Evolutionary conservation across 352 stramenopile genomes (phyloP).

Genomic region (Phytophthora palmivora): DNA sequence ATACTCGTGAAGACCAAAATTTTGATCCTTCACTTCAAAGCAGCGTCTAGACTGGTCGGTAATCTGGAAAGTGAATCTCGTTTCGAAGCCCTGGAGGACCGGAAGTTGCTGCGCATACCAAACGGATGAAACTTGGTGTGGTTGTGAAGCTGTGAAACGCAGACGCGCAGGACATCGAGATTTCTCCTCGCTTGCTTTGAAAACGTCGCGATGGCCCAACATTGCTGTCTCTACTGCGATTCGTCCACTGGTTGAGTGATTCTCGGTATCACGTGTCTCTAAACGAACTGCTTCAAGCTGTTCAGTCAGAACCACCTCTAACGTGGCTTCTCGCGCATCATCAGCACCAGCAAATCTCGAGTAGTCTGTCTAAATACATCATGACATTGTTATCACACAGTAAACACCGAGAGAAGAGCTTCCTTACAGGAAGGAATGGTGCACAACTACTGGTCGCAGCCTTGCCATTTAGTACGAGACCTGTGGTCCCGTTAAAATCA

Average conservation of each 20-base stretch:
- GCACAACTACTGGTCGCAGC: slow-evolving; percentile 81
- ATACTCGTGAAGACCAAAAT: slow-evolving; percentile 81
- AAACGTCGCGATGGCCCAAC: slow-evolving; percentile 75
- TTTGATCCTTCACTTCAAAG: slow-evolving; percentile 81
- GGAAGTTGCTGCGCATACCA: slow-evolving; percentile 76
- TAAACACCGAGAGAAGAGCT: background rate
- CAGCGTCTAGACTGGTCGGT: slow-evolving; percentile 87
- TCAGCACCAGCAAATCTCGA: slow-evolving; percentile 45
- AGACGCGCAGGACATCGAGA: slow-evolving; percentile 73
- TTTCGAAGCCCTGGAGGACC: slow-evolving; percentile 89
- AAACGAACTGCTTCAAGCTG: slow-evolving; percentile 60
- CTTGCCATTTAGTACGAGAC: slow-evolving; percentile 80
- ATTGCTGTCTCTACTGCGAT: slow-evolving; percentile 64
- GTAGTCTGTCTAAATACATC: slow-evolving; percentile 66
- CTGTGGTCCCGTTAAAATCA: slow-evolving; percentile 87
- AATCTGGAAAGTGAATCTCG: slow-evolving; percentile 88
- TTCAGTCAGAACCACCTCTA: slow-evolving; percentile 68
- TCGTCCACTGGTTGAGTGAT: slow-evolving; percentile 44
- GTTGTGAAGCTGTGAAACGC: slow-evolving; percentile 74
- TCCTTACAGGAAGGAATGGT: slow-evolving; percentile 46
- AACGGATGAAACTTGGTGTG: slow-evolving; percentile 63
- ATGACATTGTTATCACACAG: background rate
- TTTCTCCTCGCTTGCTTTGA: slow-evolving; percentile 42
- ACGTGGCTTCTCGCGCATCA: slow-evolving; percentile 62
- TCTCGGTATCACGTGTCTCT: slow-evolving; percentile 71